Evolutionary conservation across 2,329 filamentous ascomycete species (phyloP).

Genomic region (Daldinia sp.): DNA sequence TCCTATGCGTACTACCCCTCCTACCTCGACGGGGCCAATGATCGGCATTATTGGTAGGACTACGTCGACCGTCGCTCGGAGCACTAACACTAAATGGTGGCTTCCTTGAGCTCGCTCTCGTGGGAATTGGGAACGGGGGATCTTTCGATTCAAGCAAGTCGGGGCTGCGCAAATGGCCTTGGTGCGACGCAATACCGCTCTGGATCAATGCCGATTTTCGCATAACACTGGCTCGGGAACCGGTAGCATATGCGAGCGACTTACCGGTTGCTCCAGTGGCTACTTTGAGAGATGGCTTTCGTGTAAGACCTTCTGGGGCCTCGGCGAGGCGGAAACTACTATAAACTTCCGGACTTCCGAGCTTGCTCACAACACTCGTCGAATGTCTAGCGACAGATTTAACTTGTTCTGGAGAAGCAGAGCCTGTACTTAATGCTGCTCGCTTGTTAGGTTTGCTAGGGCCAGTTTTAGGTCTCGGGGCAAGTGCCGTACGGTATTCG

Average conservation of each 20-base stretch:
- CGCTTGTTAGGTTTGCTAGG: constrained; percentile 53
- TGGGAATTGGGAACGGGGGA: constrained; percentile 93
- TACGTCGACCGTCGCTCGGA: constrained; percentile 76
- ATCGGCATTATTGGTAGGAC: constrained; percentile 70
- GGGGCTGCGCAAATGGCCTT: constrained; percentile 69
- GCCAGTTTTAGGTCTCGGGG: constrained; percentile 62
- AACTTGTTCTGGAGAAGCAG: constrained; percentile 55
- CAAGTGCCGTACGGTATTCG: constrained; percentile 72
- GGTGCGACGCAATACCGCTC: constrained; percentile 76
- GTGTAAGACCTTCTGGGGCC: constrained; percentile 38
- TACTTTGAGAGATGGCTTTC: constrained; percentile 47
- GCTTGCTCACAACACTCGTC: constrained; percentile 47
- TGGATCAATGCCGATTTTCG: constrained; percentile 83
- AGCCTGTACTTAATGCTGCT: constrained; percentile 50
- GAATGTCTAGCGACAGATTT: constrained; percentile 36
- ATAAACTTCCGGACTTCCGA: constrained; percentile 54
- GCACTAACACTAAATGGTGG: constrained; percentile 71
- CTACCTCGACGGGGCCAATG: constrained; percentile 63
- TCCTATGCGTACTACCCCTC: constrained; percentile 59
- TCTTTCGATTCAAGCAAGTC: constrained; percentile 66
- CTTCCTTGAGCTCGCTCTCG: constrained; percentile 84
- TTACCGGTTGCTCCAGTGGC: constrained; percentile 42
- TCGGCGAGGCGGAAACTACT: constrained; percentile 53
- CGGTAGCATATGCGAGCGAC: constrained; percentile 49
- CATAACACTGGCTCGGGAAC: constrained; percentile 68